Conservation (phyloP, 1,284 basidiomycete genomes). For the Taiwanofungus camphoratus region DNA sequence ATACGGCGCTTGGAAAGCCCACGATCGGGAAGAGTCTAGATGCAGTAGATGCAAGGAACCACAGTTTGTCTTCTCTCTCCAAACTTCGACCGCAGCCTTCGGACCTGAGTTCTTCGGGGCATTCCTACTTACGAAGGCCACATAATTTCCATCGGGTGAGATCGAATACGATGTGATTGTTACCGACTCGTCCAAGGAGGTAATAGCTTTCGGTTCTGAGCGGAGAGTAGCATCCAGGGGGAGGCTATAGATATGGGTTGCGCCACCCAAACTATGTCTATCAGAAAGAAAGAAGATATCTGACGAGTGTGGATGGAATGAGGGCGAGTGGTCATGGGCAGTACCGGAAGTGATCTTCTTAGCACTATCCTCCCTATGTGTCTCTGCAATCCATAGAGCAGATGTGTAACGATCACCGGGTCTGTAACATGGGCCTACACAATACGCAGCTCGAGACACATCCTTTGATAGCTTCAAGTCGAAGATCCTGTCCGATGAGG, state of each 20-base stretch:
- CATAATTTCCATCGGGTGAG: slow-evolving; percentile 4
- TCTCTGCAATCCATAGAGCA: slow-evolving; percentile 9
- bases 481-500: slow-evolving; percentile 1
- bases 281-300: slow-evolving; percentile 10
- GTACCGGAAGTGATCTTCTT: slow-evolving; percentile 3
- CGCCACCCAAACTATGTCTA: neutral
- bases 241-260: slow-evolving; percentile 3
- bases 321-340: slow-evolving; percentile 1
- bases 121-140: slow-evolving; percentile 4
- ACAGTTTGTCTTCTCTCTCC: slow-evolving; percentile 7
- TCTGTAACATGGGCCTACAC: slow-evolving; percentile 5
- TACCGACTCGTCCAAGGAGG: neutral
- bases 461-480: slow-evolving; percentile 4
- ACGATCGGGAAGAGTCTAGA: neutral
- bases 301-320: slow-evolving; percentile 7
- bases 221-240: neutral
- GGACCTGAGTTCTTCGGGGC: neutral
- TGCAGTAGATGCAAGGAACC: slow-evolving; percentile 1
- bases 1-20: neutral
- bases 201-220: neutral
- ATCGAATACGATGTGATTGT: slow-evolving; percentile 1
- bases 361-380: slow-evolving; percentile 1
- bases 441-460: slow-evolving; percentile 3
- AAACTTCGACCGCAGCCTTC: neutral
- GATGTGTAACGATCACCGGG: slow-evolving; percentile 6